Base-by-base conservation (phyloP, 768 basidiomycete genomes). In the Trametes villosa region DNA sequence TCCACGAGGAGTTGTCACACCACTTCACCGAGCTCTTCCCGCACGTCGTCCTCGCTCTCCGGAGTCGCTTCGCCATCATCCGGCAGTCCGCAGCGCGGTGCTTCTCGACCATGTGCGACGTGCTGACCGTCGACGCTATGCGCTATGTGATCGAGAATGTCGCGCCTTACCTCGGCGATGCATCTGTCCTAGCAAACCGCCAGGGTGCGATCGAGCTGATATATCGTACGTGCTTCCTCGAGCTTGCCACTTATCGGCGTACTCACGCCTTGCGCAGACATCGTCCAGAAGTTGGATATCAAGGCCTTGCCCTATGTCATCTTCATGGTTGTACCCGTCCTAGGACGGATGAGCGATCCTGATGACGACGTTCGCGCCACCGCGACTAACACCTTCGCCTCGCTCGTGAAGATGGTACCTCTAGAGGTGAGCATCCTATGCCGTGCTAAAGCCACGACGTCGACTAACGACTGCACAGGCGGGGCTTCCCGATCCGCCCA, bases 381-480 rank as follows among this genome's bases (percentile, higher is more conserved):
- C 2, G 89, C 97, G 3, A 98, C 97, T n/a, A 95, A 94, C 70
- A 96, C 95, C 0, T 99, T 99, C 70, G 97, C 97, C 0, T 91
- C 94, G 0, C 77, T 99, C 18, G 93, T 99, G 63, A 98, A 98
- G 79, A 96, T 99, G 91, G 94, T 98, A 13, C 97, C 97, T 6
- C 81, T 99, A 0, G 97, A 98, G 84, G 95, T 94, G 62, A 61
- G 81, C n/a, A 6, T 11, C 26, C 18, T 4, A 11, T 38, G 27
- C 3, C n/a, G 4, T 26, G 4, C 31, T 18, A 22, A 36, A 42
- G 33, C 6, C 40, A 33, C 31, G 18, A 20, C 22, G 59, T 24
- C 62, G 33, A 50, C 31, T 27, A 6, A 22, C 18, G 46, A 33
- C 57, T 30, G 62, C 24, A 9, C 57, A 97, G 94, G 93, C 94